Conservation (phyloP, 306 rosid genomes). For the Hippophae gyantsensis region DNA sequence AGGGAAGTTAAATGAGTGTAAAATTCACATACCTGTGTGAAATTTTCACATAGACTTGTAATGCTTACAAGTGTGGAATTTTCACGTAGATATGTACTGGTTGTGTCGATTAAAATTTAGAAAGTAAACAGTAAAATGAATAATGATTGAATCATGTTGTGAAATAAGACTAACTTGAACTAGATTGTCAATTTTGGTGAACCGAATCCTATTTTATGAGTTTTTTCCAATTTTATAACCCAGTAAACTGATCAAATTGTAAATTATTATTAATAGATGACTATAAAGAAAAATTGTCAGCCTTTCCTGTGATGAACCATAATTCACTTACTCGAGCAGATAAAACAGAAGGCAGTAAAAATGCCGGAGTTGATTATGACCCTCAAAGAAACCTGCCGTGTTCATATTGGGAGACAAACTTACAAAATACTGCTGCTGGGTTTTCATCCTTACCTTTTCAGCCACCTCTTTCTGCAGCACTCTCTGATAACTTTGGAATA, state of each 20-base stretch:
- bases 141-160: no score
- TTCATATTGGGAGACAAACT: constrained; percentile 31
- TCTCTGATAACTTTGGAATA: constrained; percentile 21
- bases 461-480: constrained; percentile 35
- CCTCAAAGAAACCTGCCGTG: constrained; percentile 27
- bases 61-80: no score
- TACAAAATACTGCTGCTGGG: constrained; percentile 29
- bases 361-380: constrained; percentile 28
- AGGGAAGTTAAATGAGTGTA: no score
- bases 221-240: background rate
- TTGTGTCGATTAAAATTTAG: no score
- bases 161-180: no score
- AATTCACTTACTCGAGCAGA: constrained; percentile 31
- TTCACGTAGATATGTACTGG: no score
- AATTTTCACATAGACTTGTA: no score
- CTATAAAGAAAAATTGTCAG: constrained; percentile 33
- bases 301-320: constrained; percentile 32
- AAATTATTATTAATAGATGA: constrained; percentile 29
- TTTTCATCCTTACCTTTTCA: constrained; percentile 35
- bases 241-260: constrained; percentile 12
- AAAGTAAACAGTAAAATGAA: no score
- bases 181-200: no score
- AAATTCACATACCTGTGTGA: no score
- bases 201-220: no score
- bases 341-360: constrained; percentile 26